phyloP scores from a whole-genome alignment of 2,329 filamentous ascomycete species.

The Aureobasidium sp. region DNA sequence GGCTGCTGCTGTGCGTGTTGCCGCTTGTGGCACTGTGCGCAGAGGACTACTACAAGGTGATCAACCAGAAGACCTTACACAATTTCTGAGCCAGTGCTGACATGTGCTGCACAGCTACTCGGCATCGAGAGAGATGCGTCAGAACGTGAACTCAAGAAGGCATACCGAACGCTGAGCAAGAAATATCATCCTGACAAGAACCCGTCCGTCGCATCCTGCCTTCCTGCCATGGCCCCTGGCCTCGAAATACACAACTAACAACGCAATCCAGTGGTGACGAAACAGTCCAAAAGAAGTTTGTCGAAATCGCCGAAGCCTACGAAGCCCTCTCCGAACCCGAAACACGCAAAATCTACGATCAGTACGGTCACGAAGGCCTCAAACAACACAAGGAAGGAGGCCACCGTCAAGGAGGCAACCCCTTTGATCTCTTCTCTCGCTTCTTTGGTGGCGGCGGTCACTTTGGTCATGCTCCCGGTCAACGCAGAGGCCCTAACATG shows the following conservation, averaged over 20 bases:
- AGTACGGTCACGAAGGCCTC: slow-evolving; percentile 85
- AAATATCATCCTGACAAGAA: slow-evolving; percentile 98
- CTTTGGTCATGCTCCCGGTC: slow-evolving; percentile 62
- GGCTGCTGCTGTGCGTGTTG: slow-evolving; percentile 36
- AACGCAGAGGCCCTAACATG: slow-evolving; percentile 79
- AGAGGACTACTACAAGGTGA: slow-evolving; percentile 74
- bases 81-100: no score
- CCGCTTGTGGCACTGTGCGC: slow-evolving; percentile 39
- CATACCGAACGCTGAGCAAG: slow-evolving; percentile 86
- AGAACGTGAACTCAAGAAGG: slow-evolving; percentile 85
- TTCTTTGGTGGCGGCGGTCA: slow-evolving; percentile 93
- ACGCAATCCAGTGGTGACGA: slow-evolving; percentile 58
- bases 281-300: slow-evolving; percentile 80
- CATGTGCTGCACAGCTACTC: slow-evolving; percentile 54
- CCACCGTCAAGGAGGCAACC: slow-evolving; percentile 58
- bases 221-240: neutral
- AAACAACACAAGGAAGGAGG: slow-evolving; percentile 70
- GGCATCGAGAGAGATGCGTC: slow-evolving; percentile 71
- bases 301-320: slow-evolving; percentile 91
- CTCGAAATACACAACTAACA: neutral
- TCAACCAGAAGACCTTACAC: slow-evolving; percentile 12
- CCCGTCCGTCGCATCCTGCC: slow-evolving; percentile 52
- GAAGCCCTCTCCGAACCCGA: slow-evolving; percentile 77
- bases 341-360: slow-evolving; percentile 83
- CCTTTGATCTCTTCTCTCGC: slow-evolving; percentile 91